Percentiles rank a stretch among this genome's conserved stretches.
Conservation (phyloP, 2,329 filamentous ascomycete genomes). For the Paradendryphiella salina region DNA sequence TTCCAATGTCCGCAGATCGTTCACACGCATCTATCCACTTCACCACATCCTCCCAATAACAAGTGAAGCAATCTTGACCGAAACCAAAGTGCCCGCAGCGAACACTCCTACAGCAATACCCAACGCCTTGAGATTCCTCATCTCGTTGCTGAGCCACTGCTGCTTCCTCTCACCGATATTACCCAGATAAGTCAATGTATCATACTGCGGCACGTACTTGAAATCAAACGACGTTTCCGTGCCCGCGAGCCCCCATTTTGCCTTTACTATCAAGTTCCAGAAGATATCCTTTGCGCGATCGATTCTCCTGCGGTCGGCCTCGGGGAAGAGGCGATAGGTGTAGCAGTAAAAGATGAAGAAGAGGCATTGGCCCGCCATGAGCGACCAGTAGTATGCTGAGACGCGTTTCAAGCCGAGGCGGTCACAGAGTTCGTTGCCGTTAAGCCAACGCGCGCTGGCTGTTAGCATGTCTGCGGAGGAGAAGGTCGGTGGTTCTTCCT, state of each 20-base stretch:
- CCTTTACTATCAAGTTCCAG: constrained; percentile 64
- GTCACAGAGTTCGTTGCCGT: constrained; percentile 65
- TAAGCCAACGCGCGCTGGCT: constrained; percentile 70
- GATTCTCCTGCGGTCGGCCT: constrained; percentile 58
- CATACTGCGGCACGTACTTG: constrained; percentile 66
- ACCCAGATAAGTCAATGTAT: constrained; percentile 55
- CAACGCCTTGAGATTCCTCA: constrained; percentile 54
- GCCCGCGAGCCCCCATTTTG: constrained; percentile 65
- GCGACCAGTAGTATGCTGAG: constrained; percentile 59
- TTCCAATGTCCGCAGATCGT: neutral
- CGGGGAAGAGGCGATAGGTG: constrained; percentile 54
- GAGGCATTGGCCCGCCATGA: constrained; percentile 68
- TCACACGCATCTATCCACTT: neutral
- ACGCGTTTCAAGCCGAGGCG: constrained; percentile 63
- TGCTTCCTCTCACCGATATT: constrained; percentile 48
- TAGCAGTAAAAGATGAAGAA: constrained; percentile 64
- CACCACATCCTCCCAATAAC: constrained; percentile 28
- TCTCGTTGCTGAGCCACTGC: constrained; percentile 49
- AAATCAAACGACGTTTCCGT: constrained; percentile 68
- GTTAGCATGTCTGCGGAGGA: constrained; percentile 68
- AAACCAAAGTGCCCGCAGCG: constrained; percentile 29
- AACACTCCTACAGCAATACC: constrained; percentile 45
- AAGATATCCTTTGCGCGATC: constrained; percentile 56
- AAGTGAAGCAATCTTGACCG: constrained; percentile 31
- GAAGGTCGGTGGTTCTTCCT: constrained; percentile 66